Evolutionary conservation across 2,329 filamentous ascomycete species (phyloP).

Genomic region (Penicillium psychrosexuale): DNA sequence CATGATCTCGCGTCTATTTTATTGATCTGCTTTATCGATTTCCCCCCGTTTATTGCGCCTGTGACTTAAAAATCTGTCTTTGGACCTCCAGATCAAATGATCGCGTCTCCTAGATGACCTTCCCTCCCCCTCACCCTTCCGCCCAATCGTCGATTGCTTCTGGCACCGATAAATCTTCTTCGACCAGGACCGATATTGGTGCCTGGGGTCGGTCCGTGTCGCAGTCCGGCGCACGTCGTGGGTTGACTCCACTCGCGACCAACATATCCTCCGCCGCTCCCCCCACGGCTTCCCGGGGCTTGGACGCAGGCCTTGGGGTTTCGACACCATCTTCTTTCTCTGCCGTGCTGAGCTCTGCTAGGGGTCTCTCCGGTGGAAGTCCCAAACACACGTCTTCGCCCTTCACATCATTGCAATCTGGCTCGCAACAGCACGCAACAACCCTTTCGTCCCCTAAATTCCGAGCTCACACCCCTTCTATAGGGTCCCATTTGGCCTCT

Average conservation of each 20-base stretch:
- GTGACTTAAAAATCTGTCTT: slow-evolving; percentile 35
- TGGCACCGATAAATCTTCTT: slow-evolving; percentile 49
- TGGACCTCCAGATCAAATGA: slow-evolving; percentile 48
- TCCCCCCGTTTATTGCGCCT: slow-evolving; percentile 15
- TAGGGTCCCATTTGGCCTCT: slow-evolving; percentile 56
- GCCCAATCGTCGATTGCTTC: slow-evolving; percentile 53
- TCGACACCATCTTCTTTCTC: slow-evolving; percentile 52
- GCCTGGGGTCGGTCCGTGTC: slow-evolving; percentile 56
- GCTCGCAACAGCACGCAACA: slow-evolving; percentile 53
- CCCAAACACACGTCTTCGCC: slow-evolving; percentile 53
- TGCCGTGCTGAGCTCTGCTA: slow-evolving; percentile 50
- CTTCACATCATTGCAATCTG: slow-evolving; percentile 54
- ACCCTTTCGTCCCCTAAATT: slow-evolving; percentile 56
- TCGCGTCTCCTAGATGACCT: slow-evolving; percentile 56
- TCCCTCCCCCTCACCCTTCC: slow-evolving; percentile 52
- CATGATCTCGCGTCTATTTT: slow-evolving; percentile 7
- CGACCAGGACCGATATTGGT: slow-evolving; percentile 51
- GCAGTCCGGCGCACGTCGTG: slow-evolving; percentile 55
- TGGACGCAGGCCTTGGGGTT: slow-evolving; percentile 44
- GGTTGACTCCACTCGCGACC: slow-evolving; percentile 58
- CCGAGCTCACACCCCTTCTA: slow-evolving; percentile 54
- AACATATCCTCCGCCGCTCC: slow-evolving; percentile 44
- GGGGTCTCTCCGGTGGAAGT: slow-evolving; percentile 53
- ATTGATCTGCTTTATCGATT: slow-evolving; percentile 17
- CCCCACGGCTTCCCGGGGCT: slow-evolving; percentile 44